Percentiles rank a stretch among this genome's conserved stretches.
Conservation (phyloP, 2,329 filamentous ascomycete species). For the Fusarium circinatum region DNA sequence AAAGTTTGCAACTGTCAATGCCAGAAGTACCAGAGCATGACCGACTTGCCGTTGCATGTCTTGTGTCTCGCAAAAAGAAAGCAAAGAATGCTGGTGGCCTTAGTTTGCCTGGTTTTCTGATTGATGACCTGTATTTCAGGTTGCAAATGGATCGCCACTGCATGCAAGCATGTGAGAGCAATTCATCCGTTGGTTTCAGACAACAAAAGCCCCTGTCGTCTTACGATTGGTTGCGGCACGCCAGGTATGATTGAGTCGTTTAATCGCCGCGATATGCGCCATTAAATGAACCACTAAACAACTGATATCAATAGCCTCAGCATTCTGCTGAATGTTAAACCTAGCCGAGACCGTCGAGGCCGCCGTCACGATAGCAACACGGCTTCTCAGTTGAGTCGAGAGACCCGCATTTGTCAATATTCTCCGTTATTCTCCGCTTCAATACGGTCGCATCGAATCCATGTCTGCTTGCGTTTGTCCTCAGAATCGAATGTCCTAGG, state of each 20-base stretch:
- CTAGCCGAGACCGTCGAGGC: constrained; percentile 1
- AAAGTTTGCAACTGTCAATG: not conserved
- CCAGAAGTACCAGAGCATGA: not conserved
- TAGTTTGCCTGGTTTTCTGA: not conserved
- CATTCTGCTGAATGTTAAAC: not conserved
- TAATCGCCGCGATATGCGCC: constrained; percentile 29
- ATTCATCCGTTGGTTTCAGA: constrained; percentile 25
- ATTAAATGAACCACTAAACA: constrained; percentile 23
- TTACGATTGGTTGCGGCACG: constrained; percentile 22
- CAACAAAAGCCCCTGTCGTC: not conserved
- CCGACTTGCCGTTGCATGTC: not conserved
- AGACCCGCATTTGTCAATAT: not conserved
- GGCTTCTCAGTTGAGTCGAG: not conserved
- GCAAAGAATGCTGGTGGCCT: constrained; percentile 8
- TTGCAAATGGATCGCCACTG: constrained; percentile 25
- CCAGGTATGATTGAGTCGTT: constrained; percentile 21
- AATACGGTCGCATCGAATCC: not conserved
- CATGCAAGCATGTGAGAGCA: constrained; percentile 26
- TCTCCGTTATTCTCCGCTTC: not conserved
- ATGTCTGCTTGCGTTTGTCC: constrained; percentile 24
- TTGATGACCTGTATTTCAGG: not conserved
- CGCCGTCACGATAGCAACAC: not conserved
- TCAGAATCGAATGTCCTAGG: constrained; percentile 13
- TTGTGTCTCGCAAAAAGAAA: constrained; percentile 6
- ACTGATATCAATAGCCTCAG: constrained; percentile 1